These are phyloP conservation scores for Ilyonectria sp. DNA, from an alignment of 2,329 filamentous ascomycete species.

Conservation along the genomic window DNA sequence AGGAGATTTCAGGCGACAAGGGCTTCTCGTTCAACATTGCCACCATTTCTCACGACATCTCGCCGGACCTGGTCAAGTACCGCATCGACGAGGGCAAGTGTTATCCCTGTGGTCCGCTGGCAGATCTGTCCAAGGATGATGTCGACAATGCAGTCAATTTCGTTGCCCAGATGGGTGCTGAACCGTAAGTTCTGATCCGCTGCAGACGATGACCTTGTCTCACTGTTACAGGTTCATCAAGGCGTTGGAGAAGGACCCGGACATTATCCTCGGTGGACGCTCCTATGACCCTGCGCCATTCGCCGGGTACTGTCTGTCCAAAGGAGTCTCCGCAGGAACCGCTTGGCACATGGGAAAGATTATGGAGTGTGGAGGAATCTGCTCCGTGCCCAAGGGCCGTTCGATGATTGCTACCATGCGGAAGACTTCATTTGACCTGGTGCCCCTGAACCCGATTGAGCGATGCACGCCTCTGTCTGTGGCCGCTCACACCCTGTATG, in stretches of 20 bases:
- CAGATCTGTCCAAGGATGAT: conserved; percentile 41
- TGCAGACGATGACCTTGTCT: too few species aligned
- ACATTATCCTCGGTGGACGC: conserved; percentile 52
- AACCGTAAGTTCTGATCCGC: conserved; percentile 34
- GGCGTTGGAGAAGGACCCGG: conserved; percentile 40
- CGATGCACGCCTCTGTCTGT: conserved; percentile 64
- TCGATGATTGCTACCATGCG: conserved; percentile 60
- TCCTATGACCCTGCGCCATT: conserved; percentile 59
- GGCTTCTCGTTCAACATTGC: conserved; percentile 50
- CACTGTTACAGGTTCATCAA: conserved; percentile 37
- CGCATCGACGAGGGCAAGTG: too few species aligned
- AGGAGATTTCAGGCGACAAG: conserved; percentile 49
- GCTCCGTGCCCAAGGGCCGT: conserved; percentile 61
- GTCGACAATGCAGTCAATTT: conserved; percentile 39
- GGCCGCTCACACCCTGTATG: conserved; percentile 67
- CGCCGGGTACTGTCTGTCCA: conserved; percentile 55
- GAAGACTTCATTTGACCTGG: conserved; percentile 62
- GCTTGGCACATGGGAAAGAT: conserved; percentile 53
- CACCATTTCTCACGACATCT: conserved; percentile 34
- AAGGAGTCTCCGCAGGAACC: conserved; percentile 50
- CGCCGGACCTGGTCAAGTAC: too few species aligned
- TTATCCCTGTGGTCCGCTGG: too few species aligned
- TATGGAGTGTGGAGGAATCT: conserved; percentile 61
- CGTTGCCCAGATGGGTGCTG: conserved; percentile 44
- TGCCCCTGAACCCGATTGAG: conserved; percentile 55